These are phyloP conservation scores for Santalum album DNA, from an alignment of 164 flowering plant genomes.

Conservation along the genomic window DNA sequence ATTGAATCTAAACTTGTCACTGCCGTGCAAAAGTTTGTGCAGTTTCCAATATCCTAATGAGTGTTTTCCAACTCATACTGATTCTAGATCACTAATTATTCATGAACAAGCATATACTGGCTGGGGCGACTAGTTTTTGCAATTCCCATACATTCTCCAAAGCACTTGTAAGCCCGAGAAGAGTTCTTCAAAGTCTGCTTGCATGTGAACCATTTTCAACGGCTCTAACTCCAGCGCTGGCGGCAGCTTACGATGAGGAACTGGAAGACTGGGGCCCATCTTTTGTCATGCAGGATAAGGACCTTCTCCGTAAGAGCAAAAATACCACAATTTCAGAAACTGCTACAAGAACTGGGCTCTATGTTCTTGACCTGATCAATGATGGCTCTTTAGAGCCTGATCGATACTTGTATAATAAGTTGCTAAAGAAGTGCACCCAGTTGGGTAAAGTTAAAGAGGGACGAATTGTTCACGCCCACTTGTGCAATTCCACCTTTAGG, in stretches of 20 bases:
- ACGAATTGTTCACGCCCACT: constrained; percentile 38
- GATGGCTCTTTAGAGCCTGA: constrained; percentile 30
- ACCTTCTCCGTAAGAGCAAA: constrained; percentile 30
- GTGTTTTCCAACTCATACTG: too few relatives aligned
- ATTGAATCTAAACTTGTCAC: too few relatives aligned
- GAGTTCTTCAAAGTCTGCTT: neutral
- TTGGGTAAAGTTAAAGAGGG: constrained; percentile 37
- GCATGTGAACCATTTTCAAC: neutral
- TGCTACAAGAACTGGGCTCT: constrained; percentile 24
- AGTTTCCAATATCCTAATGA: too few relatives aligned
- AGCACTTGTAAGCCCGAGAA: neutral
- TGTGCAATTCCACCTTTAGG: constrained; percentile 26
- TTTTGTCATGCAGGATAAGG: constrained; percentile 30
- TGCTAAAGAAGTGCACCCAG: constrained; percentile 46
- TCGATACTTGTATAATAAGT: constrained; percentile 25
- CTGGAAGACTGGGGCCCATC: constrained; percentile 1
- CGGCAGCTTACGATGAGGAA: neutral
- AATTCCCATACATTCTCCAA: neutral
- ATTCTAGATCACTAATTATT: too few relatives aligned
- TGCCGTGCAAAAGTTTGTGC: too few relatives aligned
- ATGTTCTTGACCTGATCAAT: constrained; percentile 49
- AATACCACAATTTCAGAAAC: neutral
- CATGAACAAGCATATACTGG: too few relatives aligned
- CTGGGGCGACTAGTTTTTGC: neutral
- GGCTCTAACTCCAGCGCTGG: neutral